Evolutionary conservation across 2,329 filamentous ascomycete genomes (phyloP), one percentile per base, ranked within the genome.

Genomic region (Sporothrix humicola): DNA sequence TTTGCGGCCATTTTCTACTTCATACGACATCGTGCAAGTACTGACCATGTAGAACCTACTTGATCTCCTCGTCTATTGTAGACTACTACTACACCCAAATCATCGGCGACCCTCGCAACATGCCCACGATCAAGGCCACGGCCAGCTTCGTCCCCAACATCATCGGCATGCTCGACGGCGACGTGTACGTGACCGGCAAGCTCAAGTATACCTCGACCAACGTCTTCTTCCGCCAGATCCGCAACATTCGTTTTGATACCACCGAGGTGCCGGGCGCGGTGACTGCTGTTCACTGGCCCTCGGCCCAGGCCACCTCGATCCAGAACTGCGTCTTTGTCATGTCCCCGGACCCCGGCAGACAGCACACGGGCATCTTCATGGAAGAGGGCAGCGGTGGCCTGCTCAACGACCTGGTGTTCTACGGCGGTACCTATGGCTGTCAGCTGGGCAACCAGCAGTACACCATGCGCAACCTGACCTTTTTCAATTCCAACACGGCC

Each of bases 381-480:
- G 89, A 90, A 74, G 87, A 89, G 71, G 89, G 89, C 1, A 88
- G 87, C 17, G 91, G 91, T 48, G 91, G 91, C 10, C 88, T 92
- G 76, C 84, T 93, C 79, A 88, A 87, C 42, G 92, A 94, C 76
- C 82, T 94, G 2, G 86, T 87, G 74, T 93, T 94, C 82, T 88
- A 91, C 69, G 92, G 92, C 31, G 92, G 92, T 46, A 85, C 86
- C 71, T 87, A 89, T 74, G 91, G 90, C 59, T 82, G 84, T 7
- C 80, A 82, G 31, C 80, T 87, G 15, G 91, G 90, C 20, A 91
- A 90, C 78, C 90, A 92, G 81, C 91, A 93, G 79, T 93, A 92
- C 79, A 92, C 90, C 15, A 89, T 90, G 69, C 86, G 90, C 37
- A 92, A 93, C 78, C 79, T 92, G 76, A 89, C 86, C 26, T 92